phyloP scores from a whole-genome alignment of 768 basidiomycete species.

The Mycena leptocephala region DNA sequence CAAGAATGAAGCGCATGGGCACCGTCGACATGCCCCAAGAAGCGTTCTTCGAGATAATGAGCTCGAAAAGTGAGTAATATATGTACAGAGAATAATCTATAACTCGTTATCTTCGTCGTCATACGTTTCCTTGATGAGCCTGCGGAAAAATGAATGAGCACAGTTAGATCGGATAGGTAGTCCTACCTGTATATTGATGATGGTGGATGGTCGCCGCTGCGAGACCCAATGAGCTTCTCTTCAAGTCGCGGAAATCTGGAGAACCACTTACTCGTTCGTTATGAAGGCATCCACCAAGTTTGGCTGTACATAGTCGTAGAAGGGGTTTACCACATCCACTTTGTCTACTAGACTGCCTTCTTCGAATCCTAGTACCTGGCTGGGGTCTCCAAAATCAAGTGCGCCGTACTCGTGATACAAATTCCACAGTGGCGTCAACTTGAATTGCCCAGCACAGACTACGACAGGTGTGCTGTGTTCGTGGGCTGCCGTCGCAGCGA shows the following conservation, averaged over 20 bases:
- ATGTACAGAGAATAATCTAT: constrained; percentile 51
- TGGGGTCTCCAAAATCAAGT: constrained; percentile 83
- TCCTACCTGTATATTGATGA: constrained; percentile 89
- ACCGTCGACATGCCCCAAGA: constrained; percentile 94
- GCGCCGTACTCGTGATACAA: constrained; percentile 90
- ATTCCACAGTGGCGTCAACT: constrained; percentile 94
- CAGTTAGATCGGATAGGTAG: background rate
- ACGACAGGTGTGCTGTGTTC: constrained; percentile 94
- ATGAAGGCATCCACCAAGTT: constrained; percentile 95
- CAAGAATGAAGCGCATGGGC: constrained; percentile 90
- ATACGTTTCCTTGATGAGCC: constrained; percentile 94
- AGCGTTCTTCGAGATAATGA: constrained; percentile 94
- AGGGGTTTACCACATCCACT: constrained; percentile 96
- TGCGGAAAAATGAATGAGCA: constrained; percentile 46
- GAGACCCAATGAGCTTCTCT: constrained; percentile 25
- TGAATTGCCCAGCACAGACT: constrained; percentile 96
- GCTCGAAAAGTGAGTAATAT: constrained; percentile 60
- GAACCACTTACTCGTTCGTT: constrained; percentile 90
- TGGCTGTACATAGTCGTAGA: constrained; percentile 95
- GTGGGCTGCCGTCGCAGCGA: constrained; percentile 90
- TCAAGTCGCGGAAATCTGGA: constrained; percentile 20
- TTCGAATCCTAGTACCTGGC: constrained; percentile 78
- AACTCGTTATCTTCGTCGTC: constrained; percentile 95
- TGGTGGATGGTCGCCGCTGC: constrained; percentile 95
- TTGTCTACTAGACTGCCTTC: constrained; percentile 87